Conservation (phyloP, 108 stramenopile species). For the Cyclostephanos tholiformis region DNA sequence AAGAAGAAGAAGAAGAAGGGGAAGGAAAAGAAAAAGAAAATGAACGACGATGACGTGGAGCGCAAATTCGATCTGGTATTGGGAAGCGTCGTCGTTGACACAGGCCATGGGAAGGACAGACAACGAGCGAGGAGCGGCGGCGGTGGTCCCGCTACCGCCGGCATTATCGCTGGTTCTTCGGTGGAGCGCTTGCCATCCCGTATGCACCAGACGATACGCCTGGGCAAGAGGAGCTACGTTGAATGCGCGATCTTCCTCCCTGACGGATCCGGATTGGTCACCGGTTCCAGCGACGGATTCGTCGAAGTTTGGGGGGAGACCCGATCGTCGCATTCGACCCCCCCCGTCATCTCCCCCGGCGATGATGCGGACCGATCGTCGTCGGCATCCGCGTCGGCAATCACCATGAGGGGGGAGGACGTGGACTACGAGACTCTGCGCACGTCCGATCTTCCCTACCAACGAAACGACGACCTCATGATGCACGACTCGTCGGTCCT, state of each 20-base stretch:
- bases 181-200: slow-evolving; percentile 59
- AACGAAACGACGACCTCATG: slow-evolving; percentile 89
- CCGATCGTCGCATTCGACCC: background rate
- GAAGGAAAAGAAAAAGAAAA: slow-evolving; percentile 27
- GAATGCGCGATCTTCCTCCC: slow-evolving; percentile 82
- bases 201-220: slow-evolving; percentile 66
- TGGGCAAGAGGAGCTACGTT: slow-evolving; percentile 82
- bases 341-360: no score
- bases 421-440: slow-evolving; percentile 55
- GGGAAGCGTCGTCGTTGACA: slow-evolving; percentile 50
- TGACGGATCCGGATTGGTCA: slow-evolving; percentile 66
- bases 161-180: background rate
- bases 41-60: slow-evolving; percentile 7
- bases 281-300: slow-evolving; percentile 92
- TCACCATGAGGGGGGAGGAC: background rate
- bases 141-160: background rate
- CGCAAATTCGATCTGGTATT: slow-evolving; percentile 77
- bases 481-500: slow-evolving; percentile 82
- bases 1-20: slow-evolving; percentile 39
- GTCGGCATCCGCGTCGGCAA: slow-evolving; percentile 10
- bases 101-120: slow-evolving; percentile 36
- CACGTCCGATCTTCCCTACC: slow-evolving; percentile 57
- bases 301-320: slow-evolving; percentile 92
- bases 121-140: slow-evolving; percentile 14
- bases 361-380: slow-evolving; percentile 29